Evolutionary conservation across 176 grass and related monocot genomes (phyloP), one percentile per base, ranked within the genome.

Genomic region (Eleusine indica): DNA sequence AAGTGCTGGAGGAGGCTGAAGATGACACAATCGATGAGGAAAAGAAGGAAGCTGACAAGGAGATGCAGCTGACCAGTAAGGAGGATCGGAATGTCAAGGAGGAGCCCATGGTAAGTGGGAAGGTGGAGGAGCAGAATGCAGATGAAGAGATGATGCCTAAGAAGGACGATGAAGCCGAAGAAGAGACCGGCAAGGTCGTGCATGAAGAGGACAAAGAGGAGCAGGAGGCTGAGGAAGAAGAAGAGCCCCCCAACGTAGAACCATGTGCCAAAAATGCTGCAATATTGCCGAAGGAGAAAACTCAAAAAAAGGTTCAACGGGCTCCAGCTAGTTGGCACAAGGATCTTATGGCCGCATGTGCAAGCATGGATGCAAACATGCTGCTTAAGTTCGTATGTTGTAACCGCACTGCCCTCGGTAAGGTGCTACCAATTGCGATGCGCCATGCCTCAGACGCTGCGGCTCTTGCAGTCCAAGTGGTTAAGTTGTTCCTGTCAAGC

Each of bases 381-480:
- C 57, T 87, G 29, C 18, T 73, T 44, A 66, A 73, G 13, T 61
- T 86, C 70, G 6, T 93, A 39, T 68, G 29, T 13, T 61, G 29
- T 18, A 66, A 66, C 13, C 74, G 10, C 3, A 21, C 13, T 0
- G 9, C 16, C 40, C 35, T 75, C 6, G 39, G 48, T 29, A 42
- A 48, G 18, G 82, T 88, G 43, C 63, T 80, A 18, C 47, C 18
- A 1, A 25, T 51, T 32, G 82, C 49, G 19, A 5, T 66, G 38
- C 78, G 64, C 32, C 32, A 60, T 28, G 85, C 91, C 29, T 56
- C 86, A n/a, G 85, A 93, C 9, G 85, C 78, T 0, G 81, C 82
- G n/a, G 76, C 86, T 60, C 69, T 90, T 41, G 47, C 87, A 30
- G 77, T 93, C 56, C 29, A 79, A 0, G 73, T 84, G 5, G 53